A percentile compares a stretch with the other conserved stretches of the same genome.
Conservation (phyloP, 2,329 filamentous ascomycete species). For the Talaromyces marneffei region DNA sequence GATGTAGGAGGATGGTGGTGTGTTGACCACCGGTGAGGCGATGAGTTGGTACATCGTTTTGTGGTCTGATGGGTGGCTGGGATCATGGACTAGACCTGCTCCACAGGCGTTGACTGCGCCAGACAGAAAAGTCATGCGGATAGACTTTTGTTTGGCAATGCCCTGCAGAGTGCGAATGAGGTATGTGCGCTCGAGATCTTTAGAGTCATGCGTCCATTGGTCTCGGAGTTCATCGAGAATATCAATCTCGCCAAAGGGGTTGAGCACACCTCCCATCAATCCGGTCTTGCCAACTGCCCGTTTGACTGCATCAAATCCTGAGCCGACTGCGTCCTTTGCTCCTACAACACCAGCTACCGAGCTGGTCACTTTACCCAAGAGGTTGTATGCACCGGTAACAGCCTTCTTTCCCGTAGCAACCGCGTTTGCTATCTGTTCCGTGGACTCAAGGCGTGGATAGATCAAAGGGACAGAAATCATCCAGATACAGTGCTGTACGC, state of each 20-base stretch:
- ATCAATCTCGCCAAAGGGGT: conserved; percentile 93
- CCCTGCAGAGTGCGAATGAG: conserved; percentile 92
- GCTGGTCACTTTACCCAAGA: conserved; percentile 89
- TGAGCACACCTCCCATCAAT: conserved; percentile 90
- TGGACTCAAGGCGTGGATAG: conserved; percentile 84
- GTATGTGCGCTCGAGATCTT: conserved; percentile 95
- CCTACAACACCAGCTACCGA: conserved; percentile 93
- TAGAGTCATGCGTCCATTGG: conserved; percentile 96
- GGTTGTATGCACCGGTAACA: conserved; percentile 92
- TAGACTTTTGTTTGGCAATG: conserved; percentile 88
- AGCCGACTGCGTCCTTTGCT: conserved; percentile 84
- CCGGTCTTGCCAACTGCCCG: conserved; percentile 93
- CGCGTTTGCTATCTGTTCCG: conserved; percentile 85
- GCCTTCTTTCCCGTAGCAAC: conserved; percentile 94
- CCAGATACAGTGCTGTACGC: conserved; percentile 94
- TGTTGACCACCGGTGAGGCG: conserved; percentile 84
- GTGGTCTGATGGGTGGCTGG: conserved; percentile 82
- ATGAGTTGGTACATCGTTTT: conserved; percentile 99
- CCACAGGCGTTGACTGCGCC: conserved; percentile 85
- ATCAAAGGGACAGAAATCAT: conserved; percentile 87
- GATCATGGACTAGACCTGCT: conserved; percentile 90
- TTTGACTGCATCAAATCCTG: conserved; percentile 91
- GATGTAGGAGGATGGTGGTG: conserved; percentile 76
- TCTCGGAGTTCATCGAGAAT: conserved; percentile 90
- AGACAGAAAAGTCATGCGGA: conserved; percentile 95